Conservation (phyloP, 805 yeast genomes). For the Kregervanrija fluxuum region DNA sequence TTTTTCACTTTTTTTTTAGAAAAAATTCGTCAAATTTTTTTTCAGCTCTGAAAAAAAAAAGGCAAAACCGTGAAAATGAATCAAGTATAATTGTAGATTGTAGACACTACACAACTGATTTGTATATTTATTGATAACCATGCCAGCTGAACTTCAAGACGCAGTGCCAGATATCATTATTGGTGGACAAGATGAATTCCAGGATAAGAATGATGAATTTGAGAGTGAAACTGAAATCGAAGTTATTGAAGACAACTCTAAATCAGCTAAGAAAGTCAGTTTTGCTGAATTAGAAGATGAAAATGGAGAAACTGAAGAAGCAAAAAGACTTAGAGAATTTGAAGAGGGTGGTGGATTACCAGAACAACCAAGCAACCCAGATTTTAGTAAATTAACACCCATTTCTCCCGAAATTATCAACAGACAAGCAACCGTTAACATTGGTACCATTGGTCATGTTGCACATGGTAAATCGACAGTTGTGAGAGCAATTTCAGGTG, state of each 20-base stretch:
- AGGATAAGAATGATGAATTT: constrained; percentile 27
- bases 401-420: constrained; percentile 91
- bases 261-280: constrained; percentile 65
- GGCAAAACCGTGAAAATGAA: too few species aligned
- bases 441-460: constrained; percentile 98
- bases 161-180: constrained; percentile 82
- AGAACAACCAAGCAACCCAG: constrained; percentile 89
- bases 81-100: too few species aligned
- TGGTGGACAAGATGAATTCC: constrained; percentile 37
- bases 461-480: constrained; percentile 98
- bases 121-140: constrained; percentile 16
- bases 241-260: constrained; percentile 28
- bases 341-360: constrained; percentile 99
- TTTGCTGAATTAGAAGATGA: constrained; percentile 66
- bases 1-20: too few species aligned
- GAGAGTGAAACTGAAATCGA: constrained; percentile 35
- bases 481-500: constrained; percentile 98
- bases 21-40: too few species aligned
- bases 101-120: too few species aligned
- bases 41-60: too few species aligned
- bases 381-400: constrained; percentile 74
- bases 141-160: constrained; percentile 79
- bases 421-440: constrained; percentile 98
- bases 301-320: constrained; percentile 59
- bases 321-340: constrained; percentile 72